These are phyloP conservation scores for Mycena kentingensis DNA, from an alignment of 768 basidiomycete genomes.

Conservation along the genomic window DNA sequence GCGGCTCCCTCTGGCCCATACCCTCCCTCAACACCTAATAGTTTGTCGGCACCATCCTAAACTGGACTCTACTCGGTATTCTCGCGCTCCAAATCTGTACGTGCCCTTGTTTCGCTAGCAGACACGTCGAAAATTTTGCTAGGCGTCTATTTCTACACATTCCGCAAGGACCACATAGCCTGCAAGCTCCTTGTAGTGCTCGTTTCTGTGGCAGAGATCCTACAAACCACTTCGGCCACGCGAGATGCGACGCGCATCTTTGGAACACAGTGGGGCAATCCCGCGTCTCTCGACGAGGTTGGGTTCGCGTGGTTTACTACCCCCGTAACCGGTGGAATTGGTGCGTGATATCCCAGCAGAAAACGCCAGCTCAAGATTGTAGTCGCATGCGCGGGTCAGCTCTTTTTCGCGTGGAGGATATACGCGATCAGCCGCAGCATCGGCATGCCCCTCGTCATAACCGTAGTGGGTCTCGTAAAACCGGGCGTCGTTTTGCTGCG, in stretches of 20 bases:
- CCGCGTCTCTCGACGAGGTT: conserved; percentile 12
- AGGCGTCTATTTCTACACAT: conserved; percentile 36
- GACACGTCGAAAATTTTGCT: neutral
- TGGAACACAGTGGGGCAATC: conserved; percentile 20
- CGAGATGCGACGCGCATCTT: conserved; percentile 23
- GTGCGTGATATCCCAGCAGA: too few species aligned
- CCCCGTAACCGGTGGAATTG: conserved; percentile 14
- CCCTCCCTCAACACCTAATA: neutral
- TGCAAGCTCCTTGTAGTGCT: conserved; percentile 19
- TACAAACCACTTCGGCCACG: conserved; percentile 21
- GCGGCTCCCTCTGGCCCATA: neutral
- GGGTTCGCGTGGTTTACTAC: conserved; percentile 22
- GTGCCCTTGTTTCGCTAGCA: neutral
- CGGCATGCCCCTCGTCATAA: neutral
- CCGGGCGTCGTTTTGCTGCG: neutral
- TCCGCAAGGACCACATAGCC: conserved; percentile 25
- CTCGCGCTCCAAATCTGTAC: conserved; percentile 13
- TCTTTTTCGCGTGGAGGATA: conserved; percentile 12
- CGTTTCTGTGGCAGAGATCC: conserved; percentile 21
- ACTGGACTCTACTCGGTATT: conserved; percentile 13
- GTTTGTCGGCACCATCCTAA: conserved; percentile 19
- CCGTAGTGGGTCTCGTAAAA: neutral
- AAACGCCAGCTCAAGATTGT: too few species aligned
- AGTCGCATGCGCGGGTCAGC: conserved; percentile 13
- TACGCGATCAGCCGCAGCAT: neutral